Conservation (phyloP, 1,139 yeast genomes). For the Candida sp. region DNA sequence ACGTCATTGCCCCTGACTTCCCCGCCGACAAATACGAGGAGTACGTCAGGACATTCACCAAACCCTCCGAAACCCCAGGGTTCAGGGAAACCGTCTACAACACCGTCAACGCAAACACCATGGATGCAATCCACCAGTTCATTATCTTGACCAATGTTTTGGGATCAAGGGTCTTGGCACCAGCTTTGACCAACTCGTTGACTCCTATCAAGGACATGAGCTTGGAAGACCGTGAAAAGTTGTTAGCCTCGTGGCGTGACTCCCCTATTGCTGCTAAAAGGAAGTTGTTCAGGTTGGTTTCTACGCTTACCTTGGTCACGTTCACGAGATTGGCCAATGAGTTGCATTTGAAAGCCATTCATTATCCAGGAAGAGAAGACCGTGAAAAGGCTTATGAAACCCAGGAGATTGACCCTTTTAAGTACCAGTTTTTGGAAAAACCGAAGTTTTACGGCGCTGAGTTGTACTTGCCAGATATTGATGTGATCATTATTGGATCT, state of each 20-base stretch:
- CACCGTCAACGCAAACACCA: slow-evolving; percentile 20
- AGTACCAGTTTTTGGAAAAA: slow-evolving; percentile 34
- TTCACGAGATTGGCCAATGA: slow-evolving; percentile 32
- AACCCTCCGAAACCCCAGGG: slow-evolving; percentile 36
- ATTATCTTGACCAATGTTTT: slow-evolving; percentile 29
- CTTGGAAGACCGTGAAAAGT: slow-evolving; percentile 27
- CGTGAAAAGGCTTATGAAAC: slow-evolving; percentile 32
- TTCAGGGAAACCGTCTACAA: slow-evolving; percentile 23
- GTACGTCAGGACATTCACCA: slow-evolving; percentile 29
- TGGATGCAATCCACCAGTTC: slow-evolving; percentile 24
- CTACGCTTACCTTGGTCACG: slow-evolving; percentile 25
- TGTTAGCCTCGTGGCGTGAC: slow-evolving; percentile 42
- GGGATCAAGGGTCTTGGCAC: slow-evolving; percentile 36
- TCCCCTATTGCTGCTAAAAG: slow-evolving; percentile 35
- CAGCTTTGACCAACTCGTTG: slow-evolving; percentile 36
- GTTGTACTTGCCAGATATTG: slow-evolving; percentile 39
- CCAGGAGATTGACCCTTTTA: slow-evolving; percentile 27
- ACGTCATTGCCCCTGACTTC: slow-evolving; percentile 29
- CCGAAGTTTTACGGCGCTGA: slow-evolving; percentile 35
- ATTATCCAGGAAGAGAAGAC: slow-evolving; percentile 36
- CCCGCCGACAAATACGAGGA: slow-evolving; percentile 35
- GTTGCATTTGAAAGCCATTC: slow-evolving; percentile 37
- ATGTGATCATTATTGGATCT: slow-evolving; percentile 57
- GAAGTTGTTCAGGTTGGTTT: slow-evolving; percentile 30
- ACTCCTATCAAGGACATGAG: slow-evolving; percentile 44